Evolutionary conservation across 1,139 yeast species (phyloP), one percentile per base, ranked within the genome.

Genomic region (Fermentozyma sake): DNA sequence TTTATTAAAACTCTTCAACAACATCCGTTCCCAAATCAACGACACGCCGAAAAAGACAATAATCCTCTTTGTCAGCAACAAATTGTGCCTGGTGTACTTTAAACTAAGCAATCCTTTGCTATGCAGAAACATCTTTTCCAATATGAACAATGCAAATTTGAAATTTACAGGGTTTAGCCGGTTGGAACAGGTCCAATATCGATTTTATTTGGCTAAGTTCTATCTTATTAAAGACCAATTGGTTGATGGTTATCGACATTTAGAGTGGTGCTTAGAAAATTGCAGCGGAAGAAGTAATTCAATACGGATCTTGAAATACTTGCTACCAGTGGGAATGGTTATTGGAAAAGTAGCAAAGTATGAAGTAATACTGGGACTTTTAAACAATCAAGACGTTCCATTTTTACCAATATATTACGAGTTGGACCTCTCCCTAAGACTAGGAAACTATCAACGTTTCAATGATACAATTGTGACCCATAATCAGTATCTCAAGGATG

Each of bases 101-200:
- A 61, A 58, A 29, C 65, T 81, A 20, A 72, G 66, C 24, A 79
- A 76, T 27, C 86, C 89, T 3, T 59, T 78, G 30, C 60, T 81
- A 8, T 82, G 93, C 49, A 75, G 82, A 17, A 82, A 81, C 45
- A 82, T 84, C 24, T 81, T 82, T 50, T 72, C 85, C 22, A 83
- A 82, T 47, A 73, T 83, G 61, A 79, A 76, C 40, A 76, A 77
- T 16, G 72, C 85, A 12, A 59, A 65, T 18, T 55, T 79, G 25
- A 51, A 48, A 22, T 66, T 78, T 38, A 44, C 56, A 2, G 43
- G 49, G 8, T 78, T 72, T 33, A 60, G 74, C 4, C 52, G 57
- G 23, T 54, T 73, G 2, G 78, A 79, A 36, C 74, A 73, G 31
- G 65, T 82, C 4, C 80, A 77, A 41, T 83, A 79, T 50, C 58